Conservation (phyloP, 2,329 filamentous ascomycete genomes). For the Ambrosiella cleistominuta region DNA sequence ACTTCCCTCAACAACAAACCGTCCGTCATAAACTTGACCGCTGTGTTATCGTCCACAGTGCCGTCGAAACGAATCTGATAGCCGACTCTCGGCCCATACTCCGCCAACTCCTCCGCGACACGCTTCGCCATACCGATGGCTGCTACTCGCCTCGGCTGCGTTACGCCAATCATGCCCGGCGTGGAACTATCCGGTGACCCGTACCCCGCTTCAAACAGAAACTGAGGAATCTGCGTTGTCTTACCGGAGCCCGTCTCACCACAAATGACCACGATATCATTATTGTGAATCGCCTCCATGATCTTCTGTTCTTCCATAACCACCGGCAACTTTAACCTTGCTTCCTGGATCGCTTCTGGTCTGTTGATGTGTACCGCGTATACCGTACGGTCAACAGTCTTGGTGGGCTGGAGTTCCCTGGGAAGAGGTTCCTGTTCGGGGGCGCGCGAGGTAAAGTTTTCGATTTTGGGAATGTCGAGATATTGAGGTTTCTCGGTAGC, state of each 20-base stretch:
- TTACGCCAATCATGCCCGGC: slow-evolving; percentile 84
- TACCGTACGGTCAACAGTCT: slow-evolving; percentile 48
- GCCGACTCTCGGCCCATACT: slow-evolving; percentile 59
- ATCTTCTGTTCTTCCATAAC: slow-evolving; percentile 92
- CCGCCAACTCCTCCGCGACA: slow-evolving; percentile 69
- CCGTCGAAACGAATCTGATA: slow-evolving; percentile 95
- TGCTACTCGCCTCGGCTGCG: slow-evolving; percentile 84
- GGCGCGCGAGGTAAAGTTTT: slow-evolving; percentile 48
- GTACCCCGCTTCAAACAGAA: slow-evolving; percentile 85
- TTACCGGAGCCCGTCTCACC: slow-evolving; percentile 94
- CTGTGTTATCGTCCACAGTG: slow-evolving; percentile 60
- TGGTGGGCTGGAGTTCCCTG: slow-evolving; percentile 43
- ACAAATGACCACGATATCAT: slow-evolving; percentile 78
- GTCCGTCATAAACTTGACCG: slow-evolving; percentile 98
- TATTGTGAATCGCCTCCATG: slow-evolving; percentile 92
- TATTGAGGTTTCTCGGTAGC: slow-evolving; percentile 26
- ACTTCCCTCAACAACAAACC: slow-evolving; percentile 87
- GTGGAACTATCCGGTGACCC: slow-evolving; percentile 61
- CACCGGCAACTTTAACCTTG: slow-evolving; percentile 66
- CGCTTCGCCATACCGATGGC: slow-evolving; percentile 94
- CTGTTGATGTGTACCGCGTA: slow-evolving; percentile 59
- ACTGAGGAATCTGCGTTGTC: slow-evolving; percentile 93
- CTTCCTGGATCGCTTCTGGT: slow-evolving; percentile 55
- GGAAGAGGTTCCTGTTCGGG: slow-evolving; percentile 56
- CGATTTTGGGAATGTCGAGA: slow-evolving; percentile 35